phyloP scores from a whole-genome alignment of 768 basidiomycete species.

The Kwoniella heveanensis region DNA sequence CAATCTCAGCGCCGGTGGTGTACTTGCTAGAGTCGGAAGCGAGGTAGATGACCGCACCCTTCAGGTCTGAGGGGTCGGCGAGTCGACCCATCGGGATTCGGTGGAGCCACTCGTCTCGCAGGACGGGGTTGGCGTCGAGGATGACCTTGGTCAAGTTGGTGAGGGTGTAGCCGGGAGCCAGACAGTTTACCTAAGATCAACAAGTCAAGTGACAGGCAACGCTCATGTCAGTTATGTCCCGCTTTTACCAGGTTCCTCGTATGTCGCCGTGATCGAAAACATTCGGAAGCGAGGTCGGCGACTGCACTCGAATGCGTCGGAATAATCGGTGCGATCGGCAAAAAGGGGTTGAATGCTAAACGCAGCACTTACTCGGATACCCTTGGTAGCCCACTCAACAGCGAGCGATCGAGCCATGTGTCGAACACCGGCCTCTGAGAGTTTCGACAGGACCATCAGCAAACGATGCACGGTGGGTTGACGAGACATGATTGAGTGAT shows the following conservation, averaged over 20 bases:
- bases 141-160: conserved; percentile 86
- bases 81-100: conserved; percentile 58
- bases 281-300: no score
- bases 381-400: conserved; percentile 92
- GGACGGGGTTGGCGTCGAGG: conserved; percentile 70
- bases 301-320: no score
- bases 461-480: no score
- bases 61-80: conserved; percentile 89
- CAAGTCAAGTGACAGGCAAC: no score
- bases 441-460: no score
- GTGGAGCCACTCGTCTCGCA: conserved; percentile 63
- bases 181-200: conserved; percentile 59
- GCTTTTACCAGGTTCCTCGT: no score
- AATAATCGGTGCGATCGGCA: not conserved
- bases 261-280: no score
- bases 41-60: conserved; percentile 84
- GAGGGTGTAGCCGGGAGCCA: conserved; percentile 76
- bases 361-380: conserved; percentile 66
- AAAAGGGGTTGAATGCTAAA: not conserved
- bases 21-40: conserved; percentile 87
- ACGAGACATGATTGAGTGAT: no score
- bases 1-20: conserved; percentile 70
- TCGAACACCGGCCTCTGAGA: conserved; percentile 68
- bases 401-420: conserved; percentile 91
- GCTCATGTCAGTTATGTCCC: not conserved